Conservation (phyloP, 306 rosid species). For the Sechiopsis laciniata region DNA sequence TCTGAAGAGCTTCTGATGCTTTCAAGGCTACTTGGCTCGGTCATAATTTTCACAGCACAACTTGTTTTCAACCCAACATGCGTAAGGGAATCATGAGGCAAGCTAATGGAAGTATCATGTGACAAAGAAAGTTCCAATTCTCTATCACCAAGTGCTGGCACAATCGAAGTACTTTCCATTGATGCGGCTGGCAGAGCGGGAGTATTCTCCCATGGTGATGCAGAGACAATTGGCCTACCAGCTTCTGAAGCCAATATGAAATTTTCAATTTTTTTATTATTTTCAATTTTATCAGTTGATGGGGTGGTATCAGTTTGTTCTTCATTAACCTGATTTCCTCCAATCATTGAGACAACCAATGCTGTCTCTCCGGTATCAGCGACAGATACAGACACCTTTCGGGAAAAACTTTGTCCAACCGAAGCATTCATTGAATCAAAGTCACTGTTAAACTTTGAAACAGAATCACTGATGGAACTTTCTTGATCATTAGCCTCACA, state of each 20-base stretch:
- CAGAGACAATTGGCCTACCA: conserved; percentile 30
- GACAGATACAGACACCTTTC: conserved; percentile 70
- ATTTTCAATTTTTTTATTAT: conserved; percentile 41
- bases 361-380: conserved; percentile 94
- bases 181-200: conserved; percentile 22
- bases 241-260: conserved; percentile 34
- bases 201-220: conserved; percentile 25
- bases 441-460: conserved; percentile 30
- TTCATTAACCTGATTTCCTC: conserved; percentile 35
- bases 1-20: conserved; percentile 29
- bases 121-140: conserved; percentile 62
- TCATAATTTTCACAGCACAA: conserved; percentile 31
- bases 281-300: conserved; percentile 41
- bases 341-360: conserved; percentile 83
- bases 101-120: conserved; percentile 32
- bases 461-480: conserved; percentile 35
- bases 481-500: conserved; percentile 54
- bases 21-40: conserved; percentile 35
- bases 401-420: conserved; percentile 43
- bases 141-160: conserved; percentile 37
- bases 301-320: conserved; percentile 35
- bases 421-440: conserved; percentile 32
- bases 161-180: conserved; percentile 26
- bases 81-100: conserved; percentile 41
- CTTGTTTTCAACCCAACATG: conserved; percentile 34